Evolutionary conservation across 2,329 filamentous ascomycete species (phyloP), one percentile per base, ranked within the genome.

Genomic region (Akanthomyces dipterigenus): DNA sequence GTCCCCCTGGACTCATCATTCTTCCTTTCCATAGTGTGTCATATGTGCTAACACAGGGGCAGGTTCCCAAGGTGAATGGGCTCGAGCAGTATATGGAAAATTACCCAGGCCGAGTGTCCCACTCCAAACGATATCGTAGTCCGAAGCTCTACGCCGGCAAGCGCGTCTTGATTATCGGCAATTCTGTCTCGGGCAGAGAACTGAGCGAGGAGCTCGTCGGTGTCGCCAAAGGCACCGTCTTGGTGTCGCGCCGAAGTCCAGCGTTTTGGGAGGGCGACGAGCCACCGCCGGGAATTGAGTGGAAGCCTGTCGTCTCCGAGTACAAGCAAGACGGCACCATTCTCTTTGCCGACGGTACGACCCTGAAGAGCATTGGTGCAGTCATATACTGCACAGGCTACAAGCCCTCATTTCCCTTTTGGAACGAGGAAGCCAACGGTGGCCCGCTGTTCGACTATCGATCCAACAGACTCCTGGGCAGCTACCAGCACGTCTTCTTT

Each of bases 401-500:
- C 63, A 71, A 71, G 43, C 64, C 75, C 0, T 79, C 77, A 1
- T 79, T 75, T 63, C 75, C 77, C 0, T 79, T 78, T 62, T 84
- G 81, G 82, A 82, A 84, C 62, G 62, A 55, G 5, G 64, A 70
- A 9, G 67, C 62, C 0, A 81, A 80, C 34, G 81, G 80, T 0
- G 74, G 78, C 0, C 66, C 72, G 1, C 64, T 86, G 1, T 86
- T 73, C 66, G 78, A 84, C 66, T 84, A 86, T 65, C 62, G 68
- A 1, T 62, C 68, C 0, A 75, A 76, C 31, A 78, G 76, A 22
- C 68, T 85, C 2, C 61, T 75, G 0, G 74, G 75, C 0, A 76
- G 65, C 2, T 86, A 83, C 64, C 76, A 75, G 70, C 82, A 85
- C 66, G 82, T 80, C 0, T 84, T 84, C 68, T 75, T 82, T 55